Evolutionary conservation across 495 filamentous ascomycete species (phyloP).

Genomic region (Podospora anserina): DNA sequence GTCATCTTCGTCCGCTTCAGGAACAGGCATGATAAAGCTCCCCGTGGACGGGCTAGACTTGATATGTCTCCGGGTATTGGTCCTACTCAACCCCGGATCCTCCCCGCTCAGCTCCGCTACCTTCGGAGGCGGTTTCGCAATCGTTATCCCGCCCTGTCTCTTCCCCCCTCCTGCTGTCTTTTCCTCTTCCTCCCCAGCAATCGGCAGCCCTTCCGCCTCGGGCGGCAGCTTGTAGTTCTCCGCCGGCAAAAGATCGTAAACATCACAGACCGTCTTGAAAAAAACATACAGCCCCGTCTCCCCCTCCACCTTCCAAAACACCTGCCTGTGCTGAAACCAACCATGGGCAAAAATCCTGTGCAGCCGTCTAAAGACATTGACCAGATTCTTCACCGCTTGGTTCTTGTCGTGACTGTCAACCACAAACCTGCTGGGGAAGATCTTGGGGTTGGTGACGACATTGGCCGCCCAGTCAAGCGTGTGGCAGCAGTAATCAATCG

Average conservation of each 20-base stretch:
- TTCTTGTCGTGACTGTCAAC: conserved; percentile 59
- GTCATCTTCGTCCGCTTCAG: conserved; percentile 68
- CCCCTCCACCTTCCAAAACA: conserved; percentile 95
- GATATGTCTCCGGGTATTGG: conserved; percentile 71
- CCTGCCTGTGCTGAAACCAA: conserved; percentile 92
- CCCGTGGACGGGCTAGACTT: conserved; percentile 69
- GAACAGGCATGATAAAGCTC: conserved; percentile 67
- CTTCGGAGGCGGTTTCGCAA: conserved; percentile 43
- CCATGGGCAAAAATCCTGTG: conserved; percentile 98
- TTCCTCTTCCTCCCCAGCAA: conserved; percentile 19
- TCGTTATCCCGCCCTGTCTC: conserved; percentile 29
- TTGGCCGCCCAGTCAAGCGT: conserved; percentile 96
- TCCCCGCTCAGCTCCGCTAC: conserved; percentile 33
- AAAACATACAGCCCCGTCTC: conserved; percentile 86
- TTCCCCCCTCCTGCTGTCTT: conserved; percentile 9
- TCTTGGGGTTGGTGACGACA: conserved; percentile 81
- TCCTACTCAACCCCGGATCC: conserved; percentile 44
- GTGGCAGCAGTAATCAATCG: conserved; percentile 98
- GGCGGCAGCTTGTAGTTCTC: conserved; percentile 94
- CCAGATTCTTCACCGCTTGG: conserved; percentile 73
- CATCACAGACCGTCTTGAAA: conserved; percentile 94
- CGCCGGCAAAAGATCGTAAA: conserved; percentile 79
- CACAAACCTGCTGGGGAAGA: conserved; percentile 85
- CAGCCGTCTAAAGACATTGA: conserved; percentile 88
- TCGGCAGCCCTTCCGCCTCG: conserved; percentile 75